Evolutionary conservation across 176 grass and related monocot species (phyloP).

Genomic region (Raddia distichophylla): DNA sequence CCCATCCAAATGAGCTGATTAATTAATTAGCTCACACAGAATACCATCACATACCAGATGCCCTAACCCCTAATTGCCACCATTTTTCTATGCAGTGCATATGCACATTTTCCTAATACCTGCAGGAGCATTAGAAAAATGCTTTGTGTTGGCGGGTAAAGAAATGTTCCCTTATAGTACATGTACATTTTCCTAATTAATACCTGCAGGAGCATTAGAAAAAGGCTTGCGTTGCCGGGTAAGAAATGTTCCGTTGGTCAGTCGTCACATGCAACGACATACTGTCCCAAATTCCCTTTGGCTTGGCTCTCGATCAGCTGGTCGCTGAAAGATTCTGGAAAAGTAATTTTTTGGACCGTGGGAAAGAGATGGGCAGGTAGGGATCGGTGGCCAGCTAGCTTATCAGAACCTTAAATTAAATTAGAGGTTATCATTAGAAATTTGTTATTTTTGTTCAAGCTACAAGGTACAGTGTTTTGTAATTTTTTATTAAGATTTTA

Average conservation of each 20-base stretch:
- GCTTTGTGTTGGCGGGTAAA: neutral
- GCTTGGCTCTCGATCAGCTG: neutral
- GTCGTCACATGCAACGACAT: constrained; percentile 46
- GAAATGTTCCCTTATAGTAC: neutral
- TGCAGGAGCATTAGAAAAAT: neutral
- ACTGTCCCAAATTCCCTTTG: constrained; percentile 43
- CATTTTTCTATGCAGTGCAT: neutral
- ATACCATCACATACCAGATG: neutral
- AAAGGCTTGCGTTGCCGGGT: neutral
- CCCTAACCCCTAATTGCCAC: neutral
- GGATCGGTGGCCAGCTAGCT: too few relatives aligned
- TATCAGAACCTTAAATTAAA: too few relatives aligned
- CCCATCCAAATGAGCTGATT: constrained; percentile 28
- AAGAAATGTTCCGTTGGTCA: neutral
- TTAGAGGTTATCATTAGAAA: too few relatives aligned
- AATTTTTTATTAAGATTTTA: too few relatives aligned
- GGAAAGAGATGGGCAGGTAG: neutral
- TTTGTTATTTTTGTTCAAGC: too few relatives aligned
- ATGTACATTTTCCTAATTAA: neutral
- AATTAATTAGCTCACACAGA: constrained; percentile 2
- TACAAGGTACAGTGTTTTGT: too few relatives aligned
- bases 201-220: neutral
- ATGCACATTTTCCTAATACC: neutral
- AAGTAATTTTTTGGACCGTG: neutral
- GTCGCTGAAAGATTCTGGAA: constrained; percentile 34